Evolutionary conservation across 176 grass and related monocot species (phyloP), one percentile per base, ranked within the genome.

Genomic region (Typha latifolia): DNA sequence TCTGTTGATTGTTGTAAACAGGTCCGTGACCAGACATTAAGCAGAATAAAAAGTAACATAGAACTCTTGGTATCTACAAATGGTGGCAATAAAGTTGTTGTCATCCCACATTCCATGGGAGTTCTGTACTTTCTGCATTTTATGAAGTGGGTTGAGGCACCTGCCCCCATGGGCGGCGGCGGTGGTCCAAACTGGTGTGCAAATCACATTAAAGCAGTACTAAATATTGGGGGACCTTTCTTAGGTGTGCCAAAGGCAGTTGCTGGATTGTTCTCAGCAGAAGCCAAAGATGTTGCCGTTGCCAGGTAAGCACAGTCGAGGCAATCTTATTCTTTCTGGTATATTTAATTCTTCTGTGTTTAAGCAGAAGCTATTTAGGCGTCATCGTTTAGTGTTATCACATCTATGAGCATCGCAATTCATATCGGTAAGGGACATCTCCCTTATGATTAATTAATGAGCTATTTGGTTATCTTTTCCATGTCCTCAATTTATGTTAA

Each of bases 71-170:
- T 99, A 67, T 72, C 73, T 0, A 99, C 94, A 70, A 99, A 93
- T 85, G 85, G 85, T 82, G 93, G 94, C 66, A 99, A 89, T 48
- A 99, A 90, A 51, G 94, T 90, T 6, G 94, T 99, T 8, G 94
- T 99, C 23, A 99, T 99, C 67, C 94, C 94, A 18, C 94, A 99
- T 76, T 99, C 94, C 29, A 93, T 99, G 94, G 94, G 94, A 6
- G 94, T 83, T 47, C 84, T 99, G 22, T 99, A 99, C 73, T 99
- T 99, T 80, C 72, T 99, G 50, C 94, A 99, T 87, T 99, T 99
- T 77, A 99, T 99, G 86, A 99, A 99, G 67, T 99, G 94, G 94
- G 94, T 99, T 14, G 94, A 99, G 64, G 86, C 89, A 75, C 94
- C 89, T 78, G 49, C 83, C 85, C 94, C 94, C 48, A 85, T 90